Percentiles rank a stretch among this genome's conserved stretches.
phyloP scores from a whole-genome alignment of 2,329 filamentous ascomycete genomes.

The Ceratocystis destructans region DNA sequence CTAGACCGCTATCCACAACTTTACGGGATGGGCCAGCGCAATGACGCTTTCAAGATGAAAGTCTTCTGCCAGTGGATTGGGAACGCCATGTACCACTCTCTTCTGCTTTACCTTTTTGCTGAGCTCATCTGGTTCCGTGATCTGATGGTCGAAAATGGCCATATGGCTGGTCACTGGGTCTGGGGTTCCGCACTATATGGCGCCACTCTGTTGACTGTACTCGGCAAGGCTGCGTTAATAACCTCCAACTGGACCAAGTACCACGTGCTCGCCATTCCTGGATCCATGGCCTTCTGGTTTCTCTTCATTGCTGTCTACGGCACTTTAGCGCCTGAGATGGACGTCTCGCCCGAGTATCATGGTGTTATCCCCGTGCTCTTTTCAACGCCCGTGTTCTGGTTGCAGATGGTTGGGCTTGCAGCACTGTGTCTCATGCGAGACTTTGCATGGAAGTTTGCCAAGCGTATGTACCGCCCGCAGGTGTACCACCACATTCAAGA shows the following conservation, averaged over 20 bases:
- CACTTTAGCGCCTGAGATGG: constrained; percentile 67
- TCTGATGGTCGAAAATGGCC: constrained; percentile 63
- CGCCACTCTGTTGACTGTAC: constrained; percentile 78
- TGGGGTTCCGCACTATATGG: constrained; percentile 96
- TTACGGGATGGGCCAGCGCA: constrained; percentile 84
- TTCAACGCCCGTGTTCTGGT: constrained; percentile 73
- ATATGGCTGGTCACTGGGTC: constrained; percentile 85
- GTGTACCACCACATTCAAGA: constrained; percentile 97
- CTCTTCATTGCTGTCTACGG: constrained; percentile 80
- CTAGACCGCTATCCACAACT: constrained; percentile 93
- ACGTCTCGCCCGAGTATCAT: constrained; percentile 70
- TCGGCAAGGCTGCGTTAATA: constrained; percentile 86
- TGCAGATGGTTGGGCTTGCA: constrained; percentile 71
- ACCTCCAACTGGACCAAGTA: constrained; percentile 99
- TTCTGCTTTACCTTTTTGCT: constrained; percentile 78
- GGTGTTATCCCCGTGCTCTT: constrained; percentile 74
- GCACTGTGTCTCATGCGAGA: constrained; percentile 74
- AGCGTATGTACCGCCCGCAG: constrained; percentile 93
- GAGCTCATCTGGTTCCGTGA: constrained; percentile 73
- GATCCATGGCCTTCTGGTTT: constrained; percentile 84
- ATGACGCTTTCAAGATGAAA: constrained; percentile 83
- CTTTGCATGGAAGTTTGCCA: constrained; percentile 92
- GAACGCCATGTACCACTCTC: constrained; percentile 90
- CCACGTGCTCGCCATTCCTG: constrained; percentile 86
- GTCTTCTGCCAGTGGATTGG: constrained; percentile 87